Conservation (phyloP, 2,329 filamentous ascomycete species). For the Davidsoniella eucalypti region DNA sequence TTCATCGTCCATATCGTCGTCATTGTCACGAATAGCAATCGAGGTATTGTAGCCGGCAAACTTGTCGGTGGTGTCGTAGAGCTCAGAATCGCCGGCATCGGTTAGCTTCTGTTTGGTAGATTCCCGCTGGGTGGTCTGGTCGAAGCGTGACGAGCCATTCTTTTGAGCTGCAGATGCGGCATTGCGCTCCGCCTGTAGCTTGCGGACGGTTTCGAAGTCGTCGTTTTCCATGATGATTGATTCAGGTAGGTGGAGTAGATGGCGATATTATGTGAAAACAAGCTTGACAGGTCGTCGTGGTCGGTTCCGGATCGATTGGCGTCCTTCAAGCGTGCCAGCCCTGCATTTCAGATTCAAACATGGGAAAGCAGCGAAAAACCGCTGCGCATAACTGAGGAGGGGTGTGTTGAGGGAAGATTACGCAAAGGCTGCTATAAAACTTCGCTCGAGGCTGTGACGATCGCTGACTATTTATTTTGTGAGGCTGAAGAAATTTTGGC, state of each 20-base stretch:
- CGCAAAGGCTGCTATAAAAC: conserved; percentile 16
- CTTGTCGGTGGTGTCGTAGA: conserved; percentile 72
- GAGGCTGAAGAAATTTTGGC: conserved; percentile 13
- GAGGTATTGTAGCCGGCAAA: conserved; percentile 85
- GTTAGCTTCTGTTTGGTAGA: conserved; percentile 84
- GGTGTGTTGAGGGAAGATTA: conserved; percentile 21
- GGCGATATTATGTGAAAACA: background rate
- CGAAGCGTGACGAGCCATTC: conserved; percentile 56
- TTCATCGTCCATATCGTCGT: conserved; percentile 64
- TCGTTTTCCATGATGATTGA: conserved; percentile 48
- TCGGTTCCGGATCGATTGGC: conserved; percentile 10
- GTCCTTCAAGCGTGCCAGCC: conserved; percentile 13
- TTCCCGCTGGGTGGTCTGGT: conserved; percentile 60
- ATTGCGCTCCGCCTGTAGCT: conserved; percentile 86
- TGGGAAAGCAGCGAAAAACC: conserved; percentile 12
- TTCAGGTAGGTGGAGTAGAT: background rate
- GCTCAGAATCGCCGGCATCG: conserved; percentile 71
- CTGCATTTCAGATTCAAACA: conserved; percentile 13
- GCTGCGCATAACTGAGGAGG: conserved; percentile 18
- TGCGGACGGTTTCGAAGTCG: conserved; percentile 76
- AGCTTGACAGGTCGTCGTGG: conserved; percentile 1
- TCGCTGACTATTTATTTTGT: conserved; percentile 16
- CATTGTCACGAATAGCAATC: conserved; percentile 62
- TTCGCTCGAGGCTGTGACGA: conserved; percentile 18
- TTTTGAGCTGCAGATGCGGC: conserved; percentile 62